These are phyloP conservation scores for Pseudogymnoascus sp. DNA, from an alignment of 2,329 filamentous ascomycete genomes.

Conservation along the genomic window DNA sequence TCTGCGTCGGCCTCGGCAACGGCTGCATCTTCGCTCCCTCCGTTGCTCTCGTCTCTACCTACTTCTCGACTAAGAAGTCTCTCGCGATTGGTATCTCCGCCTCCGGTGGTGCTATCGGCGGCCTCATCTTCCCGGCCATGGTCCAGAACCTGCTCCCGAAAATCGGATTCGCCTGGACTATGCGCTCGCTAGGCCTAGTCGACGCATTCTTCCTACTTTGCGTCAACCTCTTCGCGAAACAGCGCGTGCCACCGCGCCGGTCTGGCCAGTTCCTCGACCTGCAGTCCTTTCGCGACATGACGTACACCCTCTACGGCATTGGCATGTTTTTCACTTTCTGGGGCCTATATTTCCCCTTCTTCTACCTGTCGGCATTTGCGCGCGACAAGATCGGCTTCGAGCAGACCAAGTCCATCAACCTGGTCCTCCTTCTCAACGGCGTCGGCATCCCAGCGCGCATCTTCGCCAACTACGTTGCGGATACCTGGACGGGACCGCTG, in stretches of 20 bases:
- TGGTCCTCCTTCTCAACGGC: constrained; percentile 49
- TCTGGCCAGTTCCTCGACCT: constrained; percentile 40
- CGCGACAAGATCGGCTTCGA: constrained; percentile 34
- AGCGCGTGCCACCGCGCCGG: constrained; percentile 37
- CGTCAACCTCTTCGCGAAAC: constrained; percentile 35
- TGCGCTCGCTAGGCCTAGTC: constrained; percentile 42
- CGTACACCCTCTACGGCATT: constrained; percentile 41
- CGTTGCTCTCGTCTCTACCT: constrained; percentile 35
- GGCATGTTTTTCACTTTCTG: constrained; percentile 39
- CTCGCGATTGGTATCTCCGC: constrained; percentile 36
- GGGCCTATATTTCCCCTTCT: constrained; percentile 41
- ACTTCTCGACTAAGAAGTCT: constrained; percentile 36
- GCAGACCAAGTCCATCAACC: constrained; percentile 40
- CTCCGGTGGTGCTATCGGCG: constrained; percentile 36
- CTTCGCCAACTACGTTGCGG: constrained; percentile 42
- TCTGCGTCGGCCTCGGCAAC: constrained; percentile 37
- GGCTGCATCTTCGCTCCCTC: constrained; percentile 38
- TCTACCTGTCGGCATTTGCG: constrained; percentile 30
- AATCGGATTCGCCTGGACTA: constrained; percentile 42
- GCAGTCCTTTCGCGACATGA: constrained; percentile 38
- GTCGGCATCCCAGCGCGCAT: constrained; percentile 45
- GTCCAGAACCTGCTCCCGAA: constrained; percentile 36
- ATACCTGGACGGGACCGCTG: constrained; percentile 44
- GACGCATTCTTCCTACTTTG: constrained; percentile 33
- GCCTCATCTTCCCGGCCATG: constrained; percentile 41